Evolutionary conservation across 768 basidiomycete species (phyloP), one percentile per base, ranked within the genome.

Genomic region (Cystobasidium onofrii): DNA sequence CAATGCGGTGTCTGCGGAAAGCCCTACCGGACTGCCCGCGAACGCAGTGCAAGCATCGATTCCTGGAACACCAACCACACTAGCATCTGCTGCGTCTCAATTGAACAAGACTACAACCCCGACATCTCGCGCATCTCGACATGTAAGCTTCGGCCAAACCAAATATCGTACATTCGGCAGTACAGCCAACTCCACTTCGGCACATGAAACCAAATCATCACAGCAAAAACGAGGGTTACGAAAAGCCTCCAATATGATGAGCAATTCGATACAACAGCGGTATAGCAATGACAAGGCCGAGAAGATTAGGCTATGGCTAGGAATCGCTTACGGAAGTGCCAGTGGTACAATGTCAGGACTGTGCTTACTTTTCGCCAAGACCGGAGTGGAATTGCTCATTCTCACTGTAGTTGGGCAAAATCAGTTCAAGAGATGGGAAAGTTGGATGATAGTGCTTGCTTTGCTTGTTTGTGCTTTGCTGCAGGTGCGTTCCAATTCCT

Each of bases 331-430:
- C 80, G 89, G 92, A 18, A 90, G 90, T 15, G 86, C 88, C 64
- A 92, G 90, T 1, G 93, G 93, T 0, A 92, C 90, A 25, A 83
- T 95, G 31, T 90, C 89, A 1, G 93, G 93, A 27, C 90, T 97
- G 87, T 95, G 91, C 79, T 83, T 97, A 29, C 84, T 97, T 18
- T 90, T 95, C 76, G 93, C 93, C 18, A 97, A 97, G 83, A 91
- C 91, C 74, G 92, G 91, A 1, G 90, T 93, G 13, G 92, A 95
- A 81, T 84, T 97, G 10, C 83, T 95, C 9, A 82, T 97, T 73
- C 82, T 93, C 39, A 92, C 91, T 0, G 75, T 92, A 29, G 81
- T 84, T 3, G 90, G 89, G 9, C 80, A 88, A 41, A 91, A 91
- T 78, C 90, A 92, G 81, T 83, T 83, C 57, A 78, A 78, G 1